These are phyloP conservation scores for Cladosporium phlei DNA, from an alignment of 2,329 filamentous ascomycete genomes.

Conservation along the genomic window DNA sequence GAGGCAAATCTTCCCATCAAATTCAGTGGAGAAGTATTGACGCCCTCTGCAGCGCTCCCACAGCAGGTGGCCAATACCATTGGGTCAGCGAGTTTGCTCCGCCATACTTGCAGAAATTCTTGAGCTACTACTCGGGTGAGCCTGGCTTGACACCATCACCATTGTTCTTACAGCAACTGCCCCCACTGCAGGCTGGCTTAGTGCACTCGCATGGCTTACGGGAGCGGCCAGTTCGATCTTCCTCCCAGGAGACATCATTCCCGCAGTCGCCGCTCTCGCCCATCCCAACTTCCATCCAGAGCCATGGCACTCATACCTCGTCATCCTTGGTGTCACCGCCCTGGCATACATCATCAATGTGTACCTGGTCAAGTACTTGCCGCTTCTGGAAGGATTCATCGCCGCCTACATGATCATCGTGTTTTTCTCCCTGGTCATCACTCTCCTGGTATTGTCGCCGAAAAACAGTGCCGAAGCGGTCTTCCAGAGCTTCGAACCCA, in stretches of 20 bases:
- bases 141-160: too few relatives aligned
- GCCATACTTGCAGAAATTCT: conserved; percentile 24
- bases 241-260: conserved; percentile 33
- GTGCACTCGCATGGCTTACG: conserved; percentile 34
- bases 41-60: conserved; percentile 21
- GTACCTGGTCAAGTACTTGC: conserved; percentile 30
- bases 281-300: conserved; percentile 24
- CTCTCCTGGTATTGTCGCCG: neutral
- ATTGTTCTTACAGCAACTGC: neutral
- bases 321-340: conserved; percentile 33
- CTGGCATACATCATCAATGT: conserved; percentile 28
- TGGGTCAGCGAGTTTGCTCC: conserved; percentile 31
- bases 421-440: conserved; percentile 4
- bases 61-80: conserved; percentile 29
- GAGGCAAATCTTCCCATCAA: neutral
- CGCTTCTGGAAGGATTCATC: conserved; percentile 36
- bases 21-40: neutral
- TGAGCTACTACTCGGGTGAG: conserved; percentile 16
- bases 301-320: conserved; percentile 27
- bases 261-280: conserved; percentile 34
- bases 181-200: conserved; percentile 27
- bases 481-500: conserved; percentile 32
- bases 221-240: conserved; percentile 32
- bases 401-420: conserved; percentile 5
- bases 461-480: conserved; percentile 20